phyloP scores from a whole-genome alignment of 768 basidiomycete species.

The Termitomyces sp. region DNA sequence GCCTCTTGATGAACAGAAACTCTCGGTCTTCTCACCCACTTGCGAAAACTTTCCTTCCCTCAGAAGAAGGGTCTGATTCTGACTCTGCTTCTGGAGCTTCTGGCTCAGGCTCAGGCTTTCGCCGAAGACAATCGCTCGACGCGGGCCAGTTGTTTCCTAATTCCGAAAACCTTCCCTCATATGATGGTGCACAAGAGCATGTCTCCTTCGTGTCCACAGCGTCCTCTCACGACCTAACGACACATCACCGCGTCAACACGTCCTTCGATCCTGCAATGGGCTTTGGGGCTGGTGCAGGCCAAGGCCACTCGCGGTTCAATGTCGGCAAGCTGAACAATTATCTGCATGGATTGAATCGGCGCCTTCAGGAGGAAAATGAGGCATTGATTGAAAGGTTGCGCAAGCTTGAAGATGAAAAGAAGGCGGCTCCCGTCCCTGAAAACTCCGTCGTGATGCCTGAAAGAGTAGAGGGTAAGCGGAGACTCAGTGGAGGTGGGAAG shows the following conservation, averaged over 20 bases:
- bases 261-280: constrained; percentile 85
- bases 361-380: constrained; percentile 84
- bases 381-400: constrained; percentile 48
- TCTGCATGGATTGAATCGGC: constrained; percentile 77
- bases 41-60: constrained; percentile 42
- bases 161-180: constrained; percentile 31
- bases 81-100: constrained; percentile 24
- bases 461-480: constrained; percentile 21
- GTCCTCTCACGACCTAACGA: constrained; percentile 85
- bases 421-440: constrained; percentile 19
- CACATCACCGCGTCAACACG: constrained; percentile 75
- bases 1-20: constrained; percentile 23
- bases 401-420: constrained; percentile 47
- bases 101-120: constrained; percentile 13
- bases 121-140: constrained; percentile 16
- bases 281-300: constrained; percentile 57
- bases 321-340: constrained; percentile 83
- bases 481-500: constrained; percentile 34
- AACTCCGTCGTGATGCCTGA: constrained; percentile 19
- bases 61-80: constrained; percentile 31
- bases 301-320: constrained; percentile 76
- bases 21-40: constrained; percentile 59
- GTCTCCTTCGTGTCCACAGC: constrained; percentile 77
- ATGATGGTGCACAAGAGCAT: constrained; percentile 47
- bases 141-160: constrained; percentile 19